Base-by-base conservation (phyloP, 2,329 filamentous ascomycete genomes). In the Zasmidium citrigriseum region DNA sequence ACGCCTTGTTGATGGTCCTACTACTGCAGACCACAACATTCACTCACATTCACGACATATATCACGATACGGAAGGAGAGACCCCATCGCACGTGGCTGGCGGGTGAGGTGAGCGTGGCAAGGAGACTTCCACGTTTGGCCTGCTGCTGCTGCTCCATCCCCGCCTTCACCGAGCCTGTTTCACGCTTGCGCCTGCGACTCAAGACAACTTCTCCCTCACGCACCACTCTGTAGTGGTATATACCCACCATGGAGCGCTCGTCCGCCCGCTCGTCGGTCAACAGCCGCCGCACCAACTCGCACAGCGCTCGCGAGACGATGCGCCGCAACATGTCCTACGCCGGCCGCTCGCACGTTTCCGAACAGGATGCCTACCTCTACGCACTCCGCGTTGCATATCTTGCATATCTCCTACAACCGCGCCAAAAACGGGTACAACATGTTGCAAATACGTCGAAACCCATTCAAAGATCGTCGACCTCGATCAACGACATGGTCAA, bases 371-470 rank as follows among this genome's bases (percentile, higher is more conserved):
- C 91, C 72, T 96, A 96, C 78, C 89, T 87, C 63, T 96, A 91
- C 77, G 92, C 93, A 68, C 86, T 99, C 55, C 89, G 95, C 62
- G 88, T 90, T 66, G 93, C 93, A 67, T 97, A 91, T 76, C 89
- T 99, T 58, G 84, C 93, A 75, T 96, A 99, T 76, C 87, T 98
- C 46, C 84, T 99, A 53, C 92, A 96, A 73, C 93, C 95, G 63
- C 90, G 92, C 71, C 85, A 90, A 70, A 95, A 93, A 77, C 86
- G 91, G 71, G 90, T 93, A 71, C 91, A 96, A 78, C 96, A 92
- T 83, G 86, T 95, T 45, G 79, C 78, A 54, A 76, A 77, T 72
- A 83, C 64, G 78, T 83, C 85, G 56, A 83, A 86, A 61, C 78
- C 83, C 18, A 74, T 82, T 46, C 86, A 91, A 76, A 86, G 90